A percentile compares a stretch with the other conserved stretches of the same genome.
Conservation (phyloP, 2,329 filamentous ascomycete genomes). For the Arthrobotrys entomopaga region DNA sequence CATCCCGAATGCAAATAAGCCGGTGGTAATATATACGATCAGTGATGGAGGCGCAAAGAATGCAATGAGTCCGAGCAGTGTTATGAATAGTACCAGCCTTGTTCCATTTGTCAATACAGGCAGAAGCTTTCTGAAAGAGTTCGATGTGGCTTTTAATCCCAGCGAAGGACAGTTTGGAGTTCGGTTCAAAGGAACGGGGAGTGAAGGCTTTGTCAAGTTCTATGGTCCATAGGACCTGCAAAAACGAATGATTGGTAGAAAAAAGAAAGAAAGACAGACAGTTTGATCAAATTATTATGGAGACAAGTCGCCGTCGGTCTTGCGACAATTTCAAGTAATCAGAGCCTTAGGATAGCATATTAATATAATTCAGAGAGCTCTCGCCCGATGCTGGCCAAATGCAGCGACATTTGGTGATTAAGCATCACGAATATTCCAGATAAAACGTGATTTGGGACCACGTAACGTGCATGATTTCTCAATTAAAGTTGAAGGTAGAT, state of each 20-base stretch:
- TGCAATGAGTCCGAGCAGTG: neutral
- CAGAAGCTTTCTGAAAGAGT: constrained; percentile 24
- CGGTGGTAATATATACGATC: neutral
- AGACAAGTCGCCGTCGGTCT: too few relatives aligned
- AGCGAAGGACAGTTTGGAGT: constrained; percentile 20
- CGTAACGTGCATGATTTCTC: too few relatives aligned
- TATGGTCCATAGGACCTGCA: neutral
- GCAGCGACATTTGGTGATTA: too few relatives aligned
- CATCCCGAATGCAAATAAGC: constrained; percentile 25
- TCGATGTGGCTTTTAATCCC: constrained; percentile 14
- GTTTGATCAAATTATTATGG: too few relatives aligned
- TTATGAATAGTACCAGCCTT: constrained; percentile 26
- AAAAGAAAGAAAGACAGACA: too few relatives aligned
- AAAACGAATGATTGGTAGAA: too few relatives aligned
- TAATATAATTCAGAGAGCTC: too few relatives aligned
- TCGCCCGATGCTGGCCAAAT: too few relatives aligned
- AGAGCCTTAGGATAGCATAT: too few relatives aligned
- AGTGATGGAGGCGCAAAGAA: neutral
- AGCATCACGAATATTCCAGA: too few relatives aligned
- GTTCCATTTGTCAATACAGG: constrained; percentile 16
- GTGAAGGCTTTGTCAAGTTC: constrained; percentile 23
- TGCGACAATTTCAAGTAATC: too few relatives aligned
- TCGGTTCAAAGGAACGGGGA: constrained; percentile 19
- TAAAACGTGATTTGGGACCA: too few relatives aligned
- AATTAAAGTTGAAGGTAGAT: neutral